Evolutionary conservation across 306 rosid genomes (phyloP), one percentile per base, ranked within the genome.

Genomic region (Malus asiatica): DNA sequence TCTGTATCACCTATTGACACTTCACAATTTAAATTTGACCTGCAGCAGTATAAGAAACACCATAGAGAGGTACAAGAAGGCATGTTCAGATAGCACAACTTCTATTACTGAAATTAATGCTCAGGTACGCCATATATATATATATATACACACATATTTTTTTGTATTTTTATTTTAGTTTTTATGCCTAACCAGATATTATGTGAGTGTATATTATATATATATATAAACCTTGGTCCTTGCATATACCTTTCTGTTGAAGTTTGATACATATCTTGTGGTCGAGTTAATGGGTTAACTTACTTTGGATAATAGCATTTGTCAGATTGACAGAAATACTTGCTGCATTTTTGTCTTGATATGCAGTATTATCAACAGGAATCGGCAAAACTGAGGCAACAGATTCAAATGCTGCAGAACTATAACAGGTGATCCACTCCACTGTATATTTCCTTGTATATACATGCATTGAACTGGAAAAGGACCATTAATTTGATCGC

Each of bases 321-420:
- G 8, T 48, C 55, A 48, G 15, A 48, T 15, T 48, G 55, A 48
- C 55, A 48, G 55, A 3, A 48, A 48, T 48, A 5, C 55, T 48
- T 48, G 55, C 19, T 15, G 19, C 53, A 46, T 46, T 9, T 30
- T 58, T 70, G 29, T 22, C 29, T 57, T 72, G 22, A 74, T 48
- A 48, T 73, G 73, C 66, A 91, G 98, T 91, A 94, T 79, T 95
- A 90, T 80, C 98, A 95, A 73, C 97, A 89, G 86, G 96, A 95
- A 84, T 95, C 98, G 20, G 93, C 96, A 57, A 95, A 90, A 85
- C 89, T 95, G 83, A 82, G 93, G 79, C 96, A 92, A 68, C 98
- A 92, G 68, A 95, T 95, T 65, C 97, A 92, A 74, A 89, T 90
- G 95, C 87, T 95, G 83, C 97, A 95, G 81, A 92, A 92, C 84